Percentiles rank a stretch among this genome's conserved stretches.
These are phyloP conservation scores for Tetrapyrgos nigripes DNA, from an alignment of 1,284 basidiomycete species.

Conservation along the genomic window DNA sequence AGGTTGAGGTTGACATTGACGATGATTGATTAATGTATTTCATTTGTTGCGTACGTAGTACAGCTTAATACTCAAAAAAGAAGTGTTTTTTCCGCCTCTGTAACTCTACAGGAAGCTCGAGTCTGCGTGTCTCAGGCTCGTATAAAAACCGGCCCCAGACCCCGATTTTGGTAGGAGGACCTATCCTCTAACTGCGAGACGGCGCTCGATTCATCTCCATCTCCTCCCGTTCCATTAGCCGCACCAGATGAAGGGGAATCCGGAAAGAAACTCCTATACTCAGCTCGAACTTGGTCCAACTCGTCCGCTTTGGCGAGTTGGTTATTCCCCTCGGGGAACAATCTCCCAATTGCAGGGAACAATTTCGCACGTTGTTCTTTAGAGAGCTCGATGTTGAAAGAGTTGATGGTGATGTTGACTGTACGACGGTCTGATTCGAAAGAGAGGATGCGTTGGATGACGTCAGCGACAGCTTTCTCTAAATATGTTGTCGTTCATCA, in stretches of 20 bases:
- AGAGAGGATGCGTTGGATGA: slow-evolving; percentile 86
- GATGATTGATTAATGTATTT: too few relatives aligned
- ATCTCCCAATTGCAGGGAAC: too few relatives aligned
- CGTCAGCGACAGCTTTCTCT: too few relatives aligned
- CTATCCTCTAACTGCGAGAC: slow-evolving; percentile 88
- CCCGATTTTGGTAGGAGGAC: slow-evolving; percentile 97
- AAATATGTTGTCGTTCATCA: too few relatives aligned
- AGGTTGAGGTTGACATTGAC: too few relatives aligned
- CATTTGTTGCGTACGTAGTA: too few relatives aligned
- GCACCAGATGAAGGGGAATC: slow-evolving; percentile 44
- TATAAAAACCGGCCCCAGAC: too few relatives aligned
- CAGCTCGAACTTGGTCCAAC: slow-evolving; percentile 90
- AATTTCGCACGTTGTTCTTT: slow-evolving; percentile 97
- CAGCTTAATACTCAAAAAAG: too few relatives aligned
- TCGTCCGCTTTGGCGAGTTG: slow-evolving; percentile 94
- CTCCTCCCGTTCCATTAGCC: slow-evolving; percentile 40
- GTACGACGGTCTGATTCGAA: slow-evolving; percentile 98
- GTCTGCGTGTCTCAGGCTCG: too few relatives aligned
- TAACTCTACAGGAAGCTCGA: too few relatives aligned
- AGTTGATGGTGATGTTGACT: slow-evolving; percentile 99
- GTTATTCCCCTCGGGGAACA: slow-evolving; percentile 98
- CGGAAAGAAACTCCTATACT: slow-evolving; percentile 93
- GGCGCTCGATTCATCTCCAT: slow-evolving; percentile 57
- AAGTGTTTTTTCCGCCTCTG: too few relatives aligned
- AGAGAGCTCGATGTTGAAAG: slow-evolving; percentile 92